A percentile compares a stretch with the other conserved stretches of the same genome.
These are phyloP conservation scores for Sclerotinia minor DNA, from an alignment of 2,329 filamentous ascomycete genomes.

Conservation along the genomic window DNA sequence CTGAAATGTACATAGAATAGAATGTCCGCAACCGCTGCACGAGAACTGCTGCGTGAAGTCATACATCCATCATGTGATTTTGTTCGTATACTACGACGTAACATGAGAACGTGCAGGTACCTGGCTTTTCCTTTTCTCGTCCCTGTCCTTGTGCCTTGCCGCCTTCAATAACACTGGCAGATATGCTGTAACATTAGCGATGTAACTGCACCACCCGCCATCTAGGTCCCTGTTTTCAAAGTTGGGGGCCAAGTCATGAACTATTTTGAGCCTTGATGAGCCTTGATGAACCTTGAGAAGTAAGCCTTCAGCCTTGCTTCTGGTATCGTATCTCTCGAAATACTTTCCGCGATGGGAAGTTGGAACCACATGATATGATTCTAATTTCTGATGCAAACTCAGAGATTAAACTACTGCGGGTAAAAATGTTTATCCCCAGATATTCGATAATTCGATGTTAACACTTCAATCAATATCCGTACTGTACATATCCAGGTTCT, in stretches of 20 bases:
- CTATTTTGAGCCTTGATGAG: background rate
- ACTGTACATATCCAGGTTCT: background rate
- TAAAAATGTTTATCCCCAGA: conserved; percentile 8
- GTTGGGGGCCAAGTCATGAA: background rate
- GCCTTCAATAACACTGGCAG: background rate
- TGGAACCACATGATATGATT: background rate
- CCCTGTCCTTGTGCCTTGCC: background rate
- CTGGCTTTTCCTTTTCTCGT: background rate
- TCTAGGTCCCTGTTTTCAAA: background rate
- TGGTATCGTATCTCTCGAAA: background rate
- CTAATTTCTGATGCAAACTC: background rate
- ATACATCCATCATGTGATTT: conserved; percentile 21
- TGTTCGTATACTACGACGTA: conserved; percentile 13
- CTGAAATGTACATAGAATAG: background rate
- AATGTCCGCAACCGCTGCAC: conserved; percentile 7
- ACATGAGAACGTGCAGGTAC: conserved; percentile 11
- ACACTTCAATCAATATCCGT: too few relatives aligned
- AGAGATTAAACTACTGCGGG: background rate
- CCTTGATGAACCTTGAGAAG: background rate
- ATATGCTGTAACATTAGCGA: background rate
- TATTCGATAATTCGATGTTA: background rate
- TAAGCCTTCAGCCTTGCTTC: background rate
- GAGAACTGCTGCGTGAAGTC: conserved; percentile 20
- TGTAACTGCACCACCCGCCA: background rate
- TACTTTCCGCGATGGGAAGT: background rate